Conservation (phyloP, 2,329 filamentous ascomycete genomes). For the Colletotrichum destructivum region DNA sequence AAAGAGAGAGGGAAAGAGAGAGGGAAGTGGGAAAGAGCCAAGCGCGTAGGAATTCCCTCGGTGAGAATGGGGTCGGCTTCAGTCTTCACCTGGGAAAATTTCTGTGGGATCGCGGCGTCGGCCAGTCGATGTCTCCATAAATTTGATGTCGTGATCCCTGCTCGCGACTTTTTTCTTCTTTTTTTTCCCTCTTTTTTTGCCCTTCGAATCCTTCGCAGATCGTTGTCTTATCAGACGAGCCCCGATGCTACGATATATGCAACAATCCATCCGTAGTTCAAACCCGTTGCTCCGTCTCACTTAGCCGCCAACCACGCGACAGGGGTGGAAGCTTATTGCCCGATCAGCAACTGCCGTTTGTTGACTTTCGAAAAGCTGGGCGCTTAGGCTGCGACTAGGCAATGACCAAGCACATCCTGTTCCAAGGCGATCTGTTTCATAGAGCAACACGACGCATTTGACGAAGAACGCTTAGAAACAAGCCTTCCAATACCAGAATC, state of each 20-base stretch:
- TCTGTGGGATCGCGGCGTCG: constrained; percentile 27
- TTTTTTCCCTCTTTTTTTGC: no score
- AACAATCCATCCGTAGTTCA: constrained; percentile 3
- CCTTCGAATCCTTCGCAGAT: neutral
- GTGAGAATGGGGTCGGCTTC: constrained; percentile 26
- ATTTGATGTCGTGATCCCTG: constrained; percentile 37
- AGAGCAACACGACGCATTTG: constrained; percentile 16
- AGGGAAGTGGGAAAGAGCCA: constrained; percentile 5
- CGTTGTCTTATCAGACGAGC: constrained; percentile 31
- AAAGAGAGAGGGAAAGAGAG: neutral
- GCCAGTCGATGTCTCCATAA: constrained; percentile 36
- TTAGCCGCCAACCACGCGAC: constrained; percentile 22
- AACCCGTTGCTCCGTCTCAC: constrained; percentile 23
- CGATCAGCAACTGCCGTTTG: constrained; percentile 40
- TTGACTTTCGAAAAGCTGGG: constrained; percentile 40
- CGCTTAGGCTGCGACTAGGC: constrained; percentile 8
- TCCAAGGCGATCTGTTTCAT: constrained; percentile 15
- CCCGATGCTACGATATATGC: constrained; percentile 23
- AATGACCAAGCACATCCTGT: constrained; percentile 25
- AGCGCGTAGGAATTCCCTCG: constrained; percentile 19
- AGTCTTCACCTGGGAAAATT: constrained; percentile 41
- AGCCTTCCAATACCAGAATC: neutral
- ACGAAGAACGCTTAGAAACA: neutral
- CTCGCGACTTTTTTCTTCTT: constrained; percentile 14
- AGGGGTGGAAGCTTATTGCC: constrained; percentile 41